phyloP scores from a whole-genome alignment of 306 rosid genomes.

The Rosa multiflora region DNA sequence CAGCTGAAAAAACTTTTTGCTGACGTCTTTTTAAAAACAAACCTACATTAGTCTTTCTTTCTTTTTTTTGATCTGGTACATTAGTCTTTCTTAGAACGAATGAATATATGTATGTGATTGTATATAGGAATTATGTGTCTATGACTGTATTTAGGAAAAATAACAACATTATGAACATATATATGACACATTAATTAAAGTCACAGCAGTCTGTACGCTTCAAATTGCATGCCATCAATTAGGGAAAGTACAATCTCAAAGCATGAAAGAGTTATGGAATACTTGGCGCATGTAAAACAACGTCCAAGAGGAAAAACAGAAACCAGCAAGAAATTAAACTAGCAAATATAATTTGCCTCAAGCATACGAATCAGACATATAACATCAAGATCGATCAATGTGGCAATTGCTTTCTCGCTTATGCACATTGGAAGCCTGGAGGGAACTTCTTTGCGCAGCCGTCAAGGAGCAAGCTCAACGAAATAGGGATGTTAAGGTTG shows the following conservation, averaged over 20 bases:
- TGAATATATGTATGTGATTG: not conserved
- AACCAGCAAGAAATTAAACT: not conserved
- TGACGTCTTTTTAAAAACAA: no score
- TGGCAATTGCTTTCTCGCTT: not conserved
- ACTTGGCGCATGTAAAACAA: not conserved
- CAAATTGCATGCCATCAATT: not conserved
- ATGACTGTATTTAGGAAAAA: not conserved
- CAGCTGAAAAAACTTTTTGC: no score
- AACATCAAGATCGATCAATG: not conserved
- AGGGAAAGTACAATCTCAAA: not conserved
- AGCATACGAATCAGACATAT: not conserved
- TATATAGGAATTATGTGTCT: no score
- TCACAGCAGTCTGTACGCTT: not conserved
- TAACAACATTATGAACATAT: not conserved
- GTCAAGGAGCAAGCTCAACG: conserved; percentile 71
- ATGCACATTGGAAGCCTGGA: conserved; percentile 55
- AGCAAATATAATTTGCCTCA: not conserved
- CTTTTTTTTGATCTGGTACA: no score
- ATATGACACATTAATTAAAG: not conserved
- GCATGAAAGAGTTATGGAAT: not conserved
- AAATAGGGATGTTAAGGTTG: conserved; percentile 71
- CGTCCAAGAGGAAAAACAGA: not conserved
- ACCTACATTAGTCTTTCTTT: no score
- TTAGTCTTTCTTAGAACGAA: no score
- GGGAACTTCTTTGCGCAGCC: conserved; percentile 69